Evolutionary conservation across 495 filamentous ascomycete genomes (phyloP), one percentile per base, ranked within the genome.

Genomic region (Neurospora sp.): DNA sequence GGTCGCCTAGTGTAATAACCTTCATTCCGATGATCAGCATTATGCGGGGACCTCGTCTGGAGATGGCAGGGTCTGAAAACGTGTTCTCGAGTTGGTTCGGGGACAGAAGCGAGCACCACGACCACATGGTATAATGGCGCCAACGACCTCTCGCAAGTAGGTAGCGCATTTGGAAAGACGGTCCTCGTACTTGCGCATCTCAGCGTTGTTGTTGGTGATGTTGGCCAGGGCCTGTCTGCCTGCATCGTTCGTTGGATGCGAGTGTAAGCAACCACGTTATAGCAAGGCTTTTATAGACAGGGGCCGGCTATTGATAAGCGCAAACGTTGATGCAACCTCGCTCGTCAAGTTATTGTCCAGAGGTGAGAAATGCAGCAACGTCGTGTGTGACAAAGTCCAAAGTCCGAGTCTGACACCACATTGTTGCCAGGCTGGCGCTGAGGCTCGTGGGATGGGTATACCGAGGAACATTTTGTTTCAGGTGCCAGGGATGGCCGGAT

Each of bases 241-340:
- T 3, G 72, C 61, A 4, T 77, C 72, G 68, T 78, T 79, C 70
- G 87, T 86, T 12, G 89, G 85, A 40, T 82, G 85, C 20, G 83
- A 75, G 14, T 37, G 35, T 66, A 18, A 9, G 14, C 27, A 66
- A 18, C 53, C 53, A 66, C 53, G 27, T 35, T 66, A 66, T 18
- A 66, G 27, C 53, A 66, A 66, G 14, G 53, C 27, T 35, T 66
- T 35, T 66, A 35, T 66, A 18, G 53, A 66, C 27, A 35, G 27
- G 27, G 27, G 53, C 53, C 27, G 53, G 53, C 27, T 66, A 61
- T 12, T 61, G 22, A 61, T 31, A 61, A 59, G 22, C 27, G 53
- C 14, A 61, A 16, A 61, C 22, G 12, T 61, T 9, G 53, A 31
- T 16, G 53, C 53, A 61, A 61, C 53, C 53, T 61, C 12, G 27